Evolutionary conservation across 805 yeast genomes (phyloP).

Genomic region (Wickerhamomyces queroliae): DNA sequence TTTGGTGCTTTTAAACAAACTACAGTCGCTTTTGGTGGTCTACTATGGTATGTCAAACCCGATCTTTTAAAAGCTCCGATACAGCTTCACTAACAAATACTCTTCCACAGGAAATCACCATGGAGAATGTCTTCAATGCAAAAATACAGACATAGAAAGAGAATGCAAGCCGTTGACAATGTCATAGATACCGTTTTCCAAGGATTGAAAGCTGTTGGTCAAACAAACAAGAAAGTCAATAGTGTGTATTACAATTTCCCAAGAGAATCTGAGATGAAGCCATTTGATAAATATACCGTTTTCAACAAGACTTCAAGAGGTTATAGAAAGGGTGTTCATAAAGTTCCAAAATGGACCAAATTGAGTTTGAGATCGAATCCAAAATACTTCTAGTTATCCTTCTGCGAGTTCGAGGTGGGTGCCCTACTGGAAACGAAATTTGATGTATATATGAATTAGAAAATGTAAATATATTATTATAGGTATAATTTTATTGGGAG

Average conservation of each 20-base stretch:
- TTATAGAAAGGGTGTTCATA: constrained; percentile 85
- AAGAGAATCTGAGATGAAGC: constrained; percentile 71
- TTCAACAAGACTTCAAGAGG: constrained; percentile 68
- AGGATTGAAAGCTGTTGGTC: constrained; percentile 34
- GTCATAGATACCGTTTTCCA: constrained; percentile 62
- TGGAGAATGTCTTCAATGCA: constrained; percentile 76
- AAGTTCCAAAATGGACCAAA: constrained; percentile 91
- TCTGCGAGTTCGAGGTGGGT: too few species aligned
- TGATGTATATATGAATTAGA: constrained; percentile 3
- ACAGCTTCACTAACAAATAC: too few species aligned
- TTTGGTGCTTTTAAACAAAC: constrained; percentile 71
- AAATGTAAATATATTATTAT: not conserved
- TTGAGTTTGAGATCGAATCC: constrained; percentile 77
- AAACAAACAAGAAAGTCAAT: constrained; percentile 27
- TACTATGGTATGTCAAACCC: constrained; percentile 50
- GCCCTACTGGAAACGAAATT: constrained; percentile 2
- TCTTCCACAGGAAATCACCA: constrained; percentile 52
- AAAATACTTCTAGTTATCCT: constrained; percentile 19
- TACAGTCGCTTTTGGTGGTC: constrained; percentile 57
- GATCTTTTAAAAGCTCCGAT: too few species aligned
- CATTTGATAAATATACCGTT: constrained; percentile 83
- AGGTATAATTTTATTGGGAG: too few species aligned
- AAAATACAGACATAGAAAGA: constrained; percentile 76
- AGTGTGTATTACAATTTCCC: constrained; percentile 51
- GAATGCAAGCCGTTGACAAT: constrained; percentile 77